Evolutionary conservation across 345 rosid species (phyloP).

Genomic region (Litchi chinensis): DNA sequence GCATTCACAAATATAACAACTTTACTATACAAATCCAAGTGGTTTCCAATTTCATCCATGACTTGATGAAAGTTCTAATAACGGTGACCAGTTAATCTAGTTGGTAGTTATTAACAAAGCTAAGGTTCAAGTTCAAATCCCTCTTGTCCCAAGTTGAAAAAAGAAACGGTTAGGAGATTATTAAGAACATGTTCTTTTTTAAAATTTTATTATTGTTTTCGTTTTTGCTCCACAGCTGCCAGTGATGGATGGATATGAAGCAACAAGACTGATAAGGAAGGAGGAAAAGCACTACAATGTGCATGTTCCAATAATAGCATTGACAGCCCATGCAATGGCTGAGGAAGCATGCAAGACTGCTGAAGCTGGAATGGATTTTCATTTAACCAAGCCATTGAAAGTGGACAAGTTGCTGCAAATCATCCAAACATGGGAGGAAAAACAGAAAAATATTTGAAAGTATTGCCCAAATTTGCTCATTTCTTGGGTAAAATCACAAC

Average conservation of each 20-base stretch:
- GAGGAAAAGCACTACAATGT: constrained; percentile 28
- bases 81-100: too few relatives aligned
- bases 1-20: background rate
- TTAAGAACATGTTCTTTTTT: background rate
- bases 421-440: constrained; percentile 9
- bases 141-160: too few relatives aligned
- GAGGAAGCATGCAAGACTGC: constrained; percentile 27
- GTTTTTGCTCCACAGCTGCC: constrained; percentile 29
- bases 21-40: too few relatives aligned
- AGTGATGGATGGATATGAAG: constrained; percentile 37
- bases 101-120: too few relatives aligned
- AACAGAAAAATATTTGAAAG: background rate
- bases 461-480: background rate
- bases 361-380: constrained; percentile 41
- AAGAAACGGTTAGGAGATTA: too few relatives aligned
- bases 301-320: constrained; percentile 37
- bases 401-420: constrained; percentile 18
- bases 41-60: too few relatives aligned
- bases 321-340: constrained; percentile 30
- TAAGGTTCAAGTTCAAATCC: too few relatives aligned
- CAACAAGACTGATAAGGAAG: constrained; percentile 34
- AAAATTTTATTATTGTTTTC: too few relatives aligned
- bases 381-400: constrained; percentile 34
- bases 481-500: background rate
- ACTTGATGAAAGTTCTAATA: too few relatives aligned